phyloP scores from a whole-genome alignment of 345 rosid species.

The Rhizophora mangle region DNA sequence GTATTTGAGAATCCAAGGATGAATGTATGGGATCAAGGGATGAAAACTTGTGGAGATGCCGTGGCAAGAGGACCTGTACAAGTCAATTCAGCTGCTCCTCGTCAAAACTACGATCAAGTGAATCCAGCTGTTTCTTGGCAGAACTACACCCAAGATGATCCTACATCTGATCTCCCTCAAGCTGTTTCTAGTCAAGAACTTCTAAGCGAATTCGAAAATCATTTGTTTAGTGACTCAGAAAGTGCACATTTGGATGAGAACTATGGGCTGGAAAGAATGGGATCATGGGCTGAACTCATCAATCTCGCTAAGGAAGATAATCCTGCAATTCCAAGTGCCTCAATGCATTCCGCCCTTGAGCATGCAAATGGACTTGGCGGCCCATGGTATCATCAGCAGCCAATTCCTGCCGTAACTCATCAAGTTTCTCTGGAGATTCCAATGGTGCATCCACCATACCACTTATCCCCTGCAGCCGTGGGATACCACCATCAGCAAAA shows the following conservation, averaged over 20 bases:
- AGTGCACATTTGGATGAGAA: slow-evolving; percentile 4
- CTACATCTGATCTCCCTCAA: not conserved
- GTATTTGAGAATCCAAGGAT: slow-evolving; percentile 9
- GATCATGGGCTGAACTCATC: slow-evolving; percentile 6
- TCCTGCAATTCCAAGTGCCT: not conserved
- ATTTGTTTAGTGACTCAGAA: slow-evolving; percentile 5
- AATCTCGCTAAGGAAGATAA: not conserved
- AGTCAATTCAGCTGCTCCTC: not conserved
- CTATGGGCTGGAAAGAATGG: not conserved
- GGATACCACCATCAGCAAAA: not conserved
- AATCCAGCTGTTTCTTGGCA: slow-evolving; percentile 1
- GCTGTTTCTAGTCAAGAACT: not conserved
- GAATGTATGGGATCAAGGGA: slow-evolving; percentile 7
- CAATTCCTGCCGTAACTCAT: not conserved
- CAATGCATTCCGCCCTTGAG: not conserved
- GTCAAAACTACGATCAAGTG: slow-evolving; percentile 5
- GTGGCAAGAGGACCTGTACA: not conserved
- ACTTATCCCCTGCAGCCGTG: not conserved
- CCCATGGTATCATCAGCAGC: not conserved
- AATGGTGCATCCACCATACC: not conserved
- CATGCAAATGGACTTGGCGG: not conserved
- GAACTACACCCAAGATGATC: not conserved
- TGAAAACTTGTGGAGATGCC: not conserved
- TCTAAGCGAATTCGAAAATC: not conserved
- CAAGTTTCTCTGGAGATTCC: not conserved